These are phyloP conservation scores for Cylindrotheca fusiformis DNA, from an alignment of 108 stramenopile genomes.

Conservation along the genomic window DNA sequence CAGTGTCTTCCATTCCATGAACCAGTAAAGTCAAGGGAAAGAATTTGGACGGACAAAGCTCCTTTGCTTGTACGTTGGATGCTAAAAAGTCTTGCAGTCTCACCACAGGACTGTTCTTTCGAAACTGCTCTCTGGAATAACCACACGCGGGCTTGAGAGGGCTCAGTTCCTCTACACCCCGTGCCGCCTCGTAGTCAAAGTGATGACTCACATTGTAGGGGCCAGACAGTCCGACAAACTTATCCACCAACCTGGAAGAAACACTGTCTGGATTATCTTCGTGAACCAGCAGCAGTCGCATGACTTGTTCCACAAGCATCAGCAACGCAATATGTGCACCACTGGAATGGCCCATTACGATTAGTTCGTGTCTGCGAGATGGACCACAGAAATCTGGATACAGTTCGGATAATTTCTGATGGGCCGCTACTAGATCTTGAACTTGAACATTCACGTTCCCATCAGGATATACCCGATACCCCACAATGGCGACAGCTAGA, in stretches of 20 bases:
- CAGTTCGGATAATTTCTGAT: constrained; percentile 8
- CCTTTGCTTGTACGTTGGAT: not conserved
- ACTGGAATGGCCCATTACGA: constrained; percentile 69
- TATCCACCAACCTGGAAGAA: constrained; percentile 12
- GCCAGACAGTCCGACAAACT: constrained; percentile 70
- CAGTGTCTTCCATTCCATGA: constrained; percentile 83
- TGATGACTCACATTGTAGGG: constrained; percentile 79
- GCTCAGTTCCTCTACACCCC: constrained; percentile 80
- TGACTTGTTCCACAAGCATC: constrained; percentile 45
- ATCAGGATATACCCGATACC: constrained; percentile 78
- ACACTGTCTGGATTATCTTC: not conserved
- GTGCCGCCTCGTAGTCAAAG: constrained; percentile 82
- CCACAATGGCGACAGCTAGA: constrained; percentile 64
- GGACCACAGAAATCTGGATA: constrained; percentile 23
- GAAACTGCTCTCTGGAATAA: constrained; percentile 52
- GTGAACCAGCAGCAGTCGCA: constrained; percentile 1
- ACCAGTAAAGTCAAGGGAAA: constrained; percentile 50
- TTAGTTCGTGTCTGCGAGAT: constrained; percentile 31
- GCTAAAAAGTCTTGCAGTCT: constrained; percentile 35
- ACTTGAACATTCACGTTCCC: constrained; percentile 53
- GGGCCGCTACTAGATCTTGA: constrained; percentile 47
- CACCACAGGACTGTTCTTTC: constrained; percentile 46
- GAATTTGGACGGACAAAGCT: not conserved
- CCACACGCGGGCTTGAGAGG: constrained; percentile 79
- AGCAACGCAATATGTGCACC: constrained; percentile 80